Evolutionary conservation across 352 stramenopile genomes (phyloP), one percentile per base, ranked within the genome.

Genomic region (Globisporangium orthogonon): DNA sequence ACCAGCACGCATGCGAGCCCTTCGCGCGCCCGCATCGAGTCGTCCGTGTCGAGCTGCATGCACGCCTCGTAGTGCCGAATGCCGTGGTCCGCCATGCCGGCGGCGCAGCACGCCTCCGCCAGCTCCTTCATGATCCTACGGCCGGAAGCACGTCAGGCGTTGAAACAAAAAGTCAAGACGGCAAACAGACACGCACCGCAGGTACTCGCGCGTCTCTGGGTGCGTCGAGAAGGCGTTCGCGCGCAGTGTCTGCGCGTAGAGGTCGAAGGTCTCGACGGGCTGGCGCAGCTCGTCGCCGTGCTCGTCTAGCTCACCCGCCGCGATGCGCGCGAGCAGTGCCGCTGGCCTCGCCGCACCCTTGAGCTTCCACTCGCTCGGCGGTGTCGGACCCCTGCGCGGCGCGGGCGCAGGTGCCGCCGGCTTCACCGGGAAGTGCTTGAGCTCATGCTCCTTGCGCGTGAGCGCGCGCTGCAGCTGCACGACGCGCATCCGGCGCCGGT

Each of bases 1-100:
- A 94, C 70, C 35, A 94, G 59, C 23, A 76, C 85, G 65, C 85
- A 94, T 6, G 71, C 69, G 14, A 93, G 68, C 0, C 82, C 85
- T 63, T 94, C 85, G 47, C 78, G 70, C 10, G 83, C 77, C 40
- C 78, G 70, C 46, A 79, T 62, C 37, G 64, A 72, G 57, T 93
- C 85, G 7, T 67, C 62, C 51, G 73, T 80, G 50, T 94, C 85
- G 45, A 91, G 67, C 28, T 67, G 71, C 76, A 94, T 91, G 62
- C 79, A 91, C 55, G 74, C 55, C 58, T 91, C 74, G 64, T 93
- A 94, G 63, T 91, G 76, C 52, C 89, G 80, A 57, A 94, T 93
- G 30, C 83, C 83, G 13, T 76, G 77, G 45, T 91, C 80, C 2
- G 72, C 63, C 80, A 91, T 80, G 2, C 78, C 77, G 18, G 83